These are phyloP conservation scores for Candida hispaniensis DNA, from an alignment of 805 yeast species.

Conservation along the genomic window DNA sequence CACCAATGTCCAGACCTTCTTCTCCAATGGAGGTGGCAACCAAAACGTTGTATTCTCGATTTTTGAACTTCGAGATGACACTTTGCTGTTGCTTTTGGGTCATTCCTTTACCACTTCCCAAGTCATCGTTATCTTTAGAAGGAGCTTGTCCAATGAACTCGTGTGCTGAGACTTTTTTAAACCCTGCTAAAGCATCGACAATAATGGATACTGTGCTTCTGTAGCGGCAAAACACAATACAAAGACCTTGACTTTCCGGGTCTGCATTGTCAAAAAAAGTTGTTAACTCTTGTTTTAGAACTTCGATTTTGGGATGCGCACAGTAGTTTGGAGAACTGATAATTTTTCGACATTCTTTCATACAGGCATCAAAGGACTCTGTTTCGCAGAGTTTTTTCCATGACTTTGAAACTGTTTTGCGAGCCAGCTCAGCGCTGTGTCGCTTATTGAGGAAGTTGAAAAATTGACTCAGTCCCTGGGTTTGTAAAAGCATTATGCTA, in stretches of 20 bases:
- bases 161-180: slow-evolving; percentile 48
- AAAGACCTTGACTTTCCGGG: slow-evolving; percentile 42
- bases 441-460: slow-evolving; percentile 48
- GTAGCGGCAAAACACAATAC: slow-evolving; percentile 73
- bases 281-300: slow-evolving; percentile 44
- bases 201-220: slow-evolving; percentile 88
- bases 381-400: slow-evolving; percentile 31
- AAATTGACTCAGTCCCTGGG: slow-evolving; percentile 77
- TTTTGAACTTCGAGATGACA: slow-evolving; percentile 60
- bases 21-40: slow-evolving; percentile 98
- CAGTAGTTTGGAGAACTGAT: no score
- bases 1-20: slow-evolving; percentile 97
- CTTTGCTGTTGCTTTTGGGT: slow-evolving; percentile 78
- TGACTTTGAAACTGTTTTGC: slow-evolving; percentile 20
- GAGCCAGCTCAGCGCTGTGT: slow-evolving; percentile 20
- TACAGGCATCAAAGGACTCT: no score
- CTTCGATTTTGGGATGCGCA: slow-evolving; percentile 67
- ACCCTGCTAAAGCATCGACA: slow-evolving; percentile 41
- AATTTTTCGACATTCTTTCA: no score
- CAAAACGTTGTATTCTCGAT: slow-evolving; percentile 62
- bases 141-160: slow-evolving; percentile 88
- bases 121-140: slow-evolving; percentile 19
- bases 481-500: slow-evolving; percentile 39
- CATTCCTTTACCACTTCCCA: slow-evolving; percentile 56
- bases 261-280: slow-evolving; percentile 40